Conservation (phyloP, 345 rosid genomes). For the Linum lewisii region DNA sequence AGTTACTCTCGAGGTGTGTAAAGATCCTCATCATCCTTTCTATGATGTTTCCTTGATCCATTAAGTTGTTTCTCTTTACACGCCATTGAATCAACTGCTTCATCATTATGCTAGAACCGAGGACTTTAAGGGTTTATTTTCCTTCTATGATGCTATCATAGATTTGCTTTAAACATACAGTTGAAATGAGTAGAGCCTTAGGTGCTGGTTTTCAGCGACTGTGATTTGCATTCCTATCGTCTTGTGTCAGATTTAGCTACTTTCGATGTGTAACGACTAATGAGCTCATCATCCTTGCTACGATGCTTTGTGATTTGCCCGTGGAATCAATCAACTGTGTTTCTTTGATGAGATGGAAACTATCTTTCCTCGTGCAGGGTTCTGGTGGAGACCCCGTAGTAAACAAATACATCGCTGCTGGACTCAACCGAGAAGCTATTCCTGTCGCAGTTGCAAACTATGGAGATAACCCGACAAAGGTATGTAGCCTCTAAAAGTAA, state of each 20-base stretch:
- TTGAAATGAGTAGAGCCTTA: not conserved
- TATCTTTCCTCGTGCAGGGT: slow-evolving; percentile 33
- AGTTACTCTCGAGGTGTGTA: not conserved
- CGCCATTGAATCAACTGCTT: not conserved
- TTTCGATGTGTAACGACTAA: not conserved
- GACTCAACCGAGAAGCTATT: slow-evolving; percentile 64
- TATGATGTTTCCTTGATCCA: not conserved
- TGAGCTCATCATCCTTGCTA: not conserved
- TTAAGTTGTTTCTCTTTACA: slow-evolving; percentile 13
- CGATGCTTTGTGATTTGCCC: not conserved
- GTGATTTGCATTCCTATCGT: too few species aligned
- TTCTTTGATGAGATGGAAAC: not conserved
- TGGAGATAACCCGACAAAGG: slow-evolving; percentile 87
- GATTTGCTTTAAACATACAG: not conserved
- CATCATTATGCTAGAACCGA: not conserved
- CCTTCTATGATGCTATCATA: not conserved
- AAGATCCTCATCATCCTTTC: not conserved
- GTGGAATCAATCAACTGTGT: not conserved
- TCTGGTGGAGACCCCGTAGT: slow-evolving; percentile 45
- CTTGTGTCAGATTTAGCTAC: not conserved
- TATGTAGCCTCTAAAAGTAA: slow-evolving; percentile 4
- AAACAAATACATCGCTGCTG: slow-evolving; percentile 55
- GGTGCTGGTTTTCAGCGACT: not conserved
- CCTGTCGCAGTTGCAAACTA: slow-evolving; percentile 63
- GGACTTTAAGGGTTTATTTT: not conserved